These are phyloP conservation scores for Phytophthora europaea DNA, from an alignment of 352 stramenopile genomes.

Conservation along the genomic window DNA sequence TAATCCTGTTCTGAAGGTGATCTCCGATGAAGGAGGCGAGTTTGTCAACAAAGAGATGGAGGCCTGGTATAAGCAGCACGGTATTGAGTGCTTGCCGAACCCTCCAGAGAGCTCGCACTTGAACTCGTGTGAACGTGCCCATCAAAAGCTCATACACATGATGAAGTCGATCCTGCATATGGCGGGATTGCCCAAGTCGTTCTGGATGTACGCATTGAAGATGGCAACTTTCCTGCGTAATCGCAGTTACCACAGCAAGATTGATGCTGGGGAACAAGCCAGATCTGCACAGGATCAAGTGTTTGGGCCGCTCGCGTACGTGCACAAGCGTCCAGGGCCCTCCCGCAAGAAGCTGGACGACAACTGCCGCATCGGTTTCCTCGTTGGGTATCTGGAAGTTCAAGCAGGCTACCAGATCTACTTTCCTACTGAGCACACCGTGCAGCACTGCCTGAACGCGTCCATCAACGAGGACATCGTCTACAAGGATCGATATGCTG, in stretches of 20 bases:
- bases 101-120: not conserved
- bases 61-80: not conserved
- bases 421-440: not conserved
- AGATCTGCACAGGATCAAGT: not conserved
- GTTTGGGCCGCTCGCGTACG: not conserved
- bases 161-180: not conserved
- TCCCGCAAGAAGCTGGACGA: not conserved
- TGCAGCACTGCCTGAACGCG: not conserved
- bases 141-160: not conserved
- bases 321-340: not conserved
- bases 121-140: not conserved
- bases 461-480: not conserved
- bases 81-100: not conserved
- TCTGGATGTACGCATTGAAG: constrained; percentile 2
- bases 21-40: not conserved
- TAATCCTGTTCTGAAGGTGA: not conserved
- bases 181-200: not conserved
- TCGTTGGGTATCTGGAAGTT: not conserved
- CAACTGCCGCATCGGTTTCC: not conserved
- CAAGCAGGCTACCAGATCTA: not conserved
- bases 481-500: not conserved
- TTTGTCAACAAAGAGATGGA: not conserved
- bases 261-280: not conserved
- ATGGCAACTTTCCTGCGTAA: not conserved
- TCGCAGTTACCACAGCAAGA: not conserved